Conservation (phyloP, 2,329 filamentous ascomycete species). For the Colletotrichum lentis region DNA sequence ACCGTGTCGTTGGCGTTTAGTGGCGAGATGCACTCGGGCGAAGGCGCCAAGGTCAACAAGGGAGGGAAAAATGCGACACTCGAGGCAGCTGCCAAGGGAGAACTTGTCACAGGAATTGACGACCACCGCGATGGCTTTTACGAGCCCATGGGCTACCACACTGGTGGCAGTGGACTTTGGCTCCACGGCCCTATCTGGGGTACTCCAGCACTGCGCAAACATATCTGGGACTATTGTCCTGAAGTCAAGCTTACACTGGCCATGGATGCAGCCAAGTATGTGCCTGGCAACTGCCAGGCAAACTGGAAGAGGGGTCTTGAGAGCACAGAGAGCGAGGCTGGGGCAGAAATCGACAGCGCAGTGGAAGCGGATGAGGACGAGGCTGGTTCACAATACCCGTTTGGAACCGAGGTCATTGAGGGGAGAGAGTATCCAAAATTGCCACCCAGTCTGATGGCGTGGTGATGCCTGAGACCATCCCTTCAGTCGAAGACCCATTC, state of each 20-base stretch:
- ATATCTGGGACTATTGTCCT: conserved; percentile 66
- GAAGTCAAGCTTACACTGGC: conserved; percentile 65
- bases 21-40: conserved; percentile 57
- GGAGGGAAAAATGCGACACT: conserved; percentile 41
- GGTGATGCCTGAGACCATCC: conserved; percentile 21
- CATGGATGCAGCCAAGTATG: conserved; percentile 62
- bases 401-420: conserved; percentile 52
- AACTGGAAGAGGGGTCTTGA: conserved; percentile 55
- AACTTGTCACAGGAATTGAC: conserved; percentile 55
- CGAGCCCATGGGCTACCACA: conserved; percentile 68
- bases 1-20: conserved; percentile 59
- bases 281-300: conserved; percentile 57
- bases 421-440: conserved; percentile 52
- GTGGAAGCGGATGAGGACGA: conserved; percentile 35
- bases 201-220: conserved; percentile 54
- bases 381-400: conserved; percentile 43
- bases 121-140: conserved; percentile 62
- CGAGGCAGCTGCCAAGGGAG: conserved; percentile 45
- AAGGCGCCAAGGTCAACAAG: conserved; percentile 39
- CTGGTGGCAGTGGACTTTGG: conserved; percentile 57
- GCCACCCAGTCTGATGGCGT: conserved; percentile 45
- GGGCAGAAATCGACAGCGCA: conserved; percentile 35
- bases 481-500: too few relatives aligned
- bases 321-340: conserved; percentile 27
- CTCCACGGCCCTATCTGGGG: conserved; percentile 60